phyloP scores from a whole-genome alignment of 2,329 filamentous ascomycete genomes.

The Clonostachys rosea region DNA sequence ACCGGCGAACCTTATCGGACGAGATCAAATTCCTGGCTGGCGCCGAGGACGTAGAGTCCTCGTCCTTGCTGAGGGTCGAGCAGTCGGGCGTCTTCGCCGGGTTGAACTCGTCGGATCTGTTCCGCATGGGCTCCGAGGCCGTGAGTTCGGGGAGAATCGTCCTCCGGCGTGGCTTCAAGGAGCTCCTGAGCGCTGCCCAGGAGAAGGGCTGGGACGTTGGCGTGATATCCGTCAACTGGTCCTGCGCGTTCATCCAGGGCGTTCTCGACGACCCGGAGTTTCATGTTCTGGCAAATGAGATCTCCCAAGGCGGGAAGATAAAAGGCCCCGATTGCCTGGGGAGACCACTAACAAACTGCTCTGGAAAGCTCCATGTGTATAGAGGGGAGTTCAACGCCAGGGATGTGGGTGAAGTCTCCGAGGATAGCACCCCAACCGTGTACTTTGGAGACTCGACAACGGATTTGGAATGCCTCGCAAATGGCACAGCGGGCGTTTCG shows the following conservation, averaged over 20 bases:
- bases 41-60: slow-evolving; percentile 35
- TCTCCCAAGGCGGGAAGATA: slow-evolving; percentile 30
- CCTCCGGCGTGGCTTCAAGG: slow-evolving; percentile 32
- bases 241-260: slow-evolving; percentile 38
- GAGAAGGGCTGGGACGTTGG: slow-evolving; percentile 28
- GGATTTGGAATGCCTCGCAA: slow-evolving; percentile 45
- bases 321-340: slow-evolving; percentile 27
- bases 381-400: slow-evolving; percentile 11
- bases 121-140: slow-evolving; percentile 28
- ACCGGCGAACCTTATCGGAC: slow-evolving; percentile 24
- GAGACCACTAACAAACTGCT: slow-evolving; percentile 24
- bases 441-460: slow-evolving; percentile 57
- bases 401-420: slow-evolving; percentile 7
- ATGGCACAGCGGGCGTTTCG: slow-evolving; percentile 34
- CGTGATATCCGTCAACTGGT: slow-evolving; percentile 50
- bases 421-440: slow-evolving; percentile 16
- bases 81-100: slow-evolving; percentile 37
- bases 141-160: slow-evolving; percentile 22
- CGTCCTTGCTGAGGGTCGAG: slow-evolving; percentile 38
- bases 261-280: slow-evolving; percentile 26
- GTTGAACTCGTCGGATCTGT: slow-evolving; percentile 22
- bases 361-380: slow-evolving; percentile 40
- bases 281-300: slow-evolving; percentile 37
- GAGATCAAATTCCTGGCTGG: slow-evolving; percentile 39
- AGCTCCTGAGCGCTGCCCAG: slow-evolving; percentile 17